Evolutionary conservation across 352 stramenopile genomes (phyloP).

Genomic region (Globisporangium solare): DNA sequence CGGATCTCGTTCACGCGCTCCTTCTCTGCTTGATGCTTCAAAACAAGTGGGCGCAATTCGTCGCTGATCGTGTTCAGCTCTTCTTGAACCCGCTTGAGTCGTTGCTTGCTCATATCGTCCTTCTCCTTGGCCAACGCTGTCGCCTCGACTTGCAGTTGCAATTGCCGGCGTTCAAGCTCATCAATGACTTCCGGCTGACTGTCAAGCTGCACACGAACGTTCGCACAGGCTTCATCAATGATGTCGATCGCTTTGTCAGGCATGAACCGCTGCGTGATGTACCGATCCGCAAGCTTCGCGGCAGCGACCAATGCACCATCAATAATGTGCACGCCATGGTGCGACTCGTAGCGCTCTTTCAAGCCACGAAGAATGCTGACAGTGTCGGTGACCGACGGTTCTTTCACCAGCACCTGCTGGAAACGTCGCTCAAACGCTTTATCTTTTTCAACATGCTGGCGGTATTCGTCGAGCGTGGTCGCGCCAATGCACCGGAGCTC

Average conservation of each 20-base stretch:
- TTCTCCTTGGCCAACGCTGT: constrained; percentile 93
- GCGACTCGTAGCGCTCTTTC: constrained; percentile 95
- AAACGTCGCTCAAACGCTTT: constrained; percentile 97
- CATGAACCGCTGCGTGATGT: constrained; percentile 91
- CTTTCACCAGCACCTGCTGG: constrained; percentile 94
- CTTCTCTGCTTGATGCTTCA: constrained; percentile 92
- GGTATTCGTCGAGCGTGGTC: constrained; percentile 98
- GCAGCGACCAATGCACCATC: constrained; percentile 93
- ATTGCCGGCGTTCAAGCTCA: constrained; percentile 90
- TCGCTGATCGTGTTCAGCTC: constrained; percentile 92
- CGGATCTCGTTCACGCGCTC: constrained; percentile 91
- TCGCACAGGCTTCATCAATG: constrained; percentile 92
- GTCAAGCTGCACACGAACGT: constrained; percentile 92
- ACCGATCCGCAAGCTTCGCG: constrained; percentile 92
- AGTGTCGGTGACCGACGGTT: constrained; percentile 93
- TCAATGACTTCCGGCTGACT: constrained; percentile 96
- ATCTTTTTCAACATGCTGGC: constrained; percentile 98
- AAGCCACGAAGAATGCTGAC: constrained; percentile 95
- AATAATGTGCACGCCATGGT: constrained; percentile 95
- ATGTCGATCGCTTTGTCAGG: constrained; percentile 95
- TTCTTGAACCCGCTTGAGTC: constrained; percentile 87
- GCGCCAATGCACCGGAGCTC: constrained; percentile 97
- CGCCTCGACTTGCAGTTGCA: constrained; percentile 96
- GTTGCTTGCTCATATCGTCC: constrained; percentile 89
- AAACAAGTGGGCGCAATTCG: constrained; percentile 84